A percentile compares a stretch with the other conserved stretches of the same genome.
Conservation (phyloP, 2,329 filamentous ascomycete genomes). For the Colletotrichum tanaceti region DNA sequence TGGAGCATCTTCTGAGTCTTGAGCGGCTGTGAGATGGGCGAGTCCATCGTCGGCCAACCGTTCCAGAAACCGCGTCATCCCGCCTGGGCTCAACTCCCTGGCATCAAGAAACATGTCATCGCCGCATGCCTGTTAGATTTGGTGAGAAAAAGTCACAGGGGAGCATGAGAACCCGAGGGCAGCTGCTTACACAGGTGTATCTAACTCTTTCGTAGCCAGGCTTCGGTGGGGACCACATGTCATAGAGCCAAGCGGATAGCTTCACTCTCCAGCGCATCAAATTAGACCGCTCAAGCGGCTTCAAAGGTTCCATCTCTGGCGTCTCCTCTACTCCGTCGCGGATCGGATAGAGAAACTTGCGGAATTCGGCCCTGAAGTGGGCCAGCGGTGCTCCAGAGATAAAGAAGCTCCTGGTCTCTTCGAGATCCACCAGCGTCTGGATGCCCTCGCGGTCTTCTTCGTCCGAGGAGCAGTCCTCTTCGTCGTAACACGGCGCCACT, state of each 20-base stretch:
- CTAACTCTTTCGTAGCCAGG: background rate
- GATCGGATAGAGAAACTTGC: background rate
- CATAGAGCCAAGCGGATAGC: background rate
- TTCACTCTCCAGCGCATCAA: background rate
- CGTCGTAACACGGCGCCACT: background rate
- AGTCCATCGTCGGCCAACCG: background rate
- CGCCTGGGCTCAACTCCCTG: background rate
- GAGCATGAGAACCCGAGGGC: accelerated
- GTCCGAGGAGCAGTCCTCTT: background rate
- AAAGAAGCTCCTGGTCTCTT: background rate
- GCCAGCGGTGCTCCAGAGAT: background rate
- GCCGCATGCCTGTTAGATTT: background rate
- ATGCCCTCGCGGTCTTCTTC: background rate
- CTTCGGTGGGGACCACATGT: background rate
- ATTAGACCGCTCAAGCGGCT: too few relatives aligned
- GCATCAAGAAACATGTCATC: constrained; percentile 8
- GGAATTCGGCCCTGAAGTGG: background rate
- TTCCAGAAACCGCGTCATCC: background rate
- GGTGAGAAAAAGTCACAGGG: background rate
- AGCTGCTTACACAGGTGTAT: constrained; percentile 11
- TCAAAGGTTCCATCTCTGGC: accelerated
- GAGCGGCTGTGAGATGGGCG: background rate
- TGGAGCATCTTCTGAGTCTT: background rate
- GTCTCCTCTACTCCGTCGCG: accelerated
- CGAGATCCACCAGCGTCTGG: accelerated